phyloP scores from a whole-genome alignment of 495 filamentous ascomycete species.

The Trichocladium antarcticum region DNA sequence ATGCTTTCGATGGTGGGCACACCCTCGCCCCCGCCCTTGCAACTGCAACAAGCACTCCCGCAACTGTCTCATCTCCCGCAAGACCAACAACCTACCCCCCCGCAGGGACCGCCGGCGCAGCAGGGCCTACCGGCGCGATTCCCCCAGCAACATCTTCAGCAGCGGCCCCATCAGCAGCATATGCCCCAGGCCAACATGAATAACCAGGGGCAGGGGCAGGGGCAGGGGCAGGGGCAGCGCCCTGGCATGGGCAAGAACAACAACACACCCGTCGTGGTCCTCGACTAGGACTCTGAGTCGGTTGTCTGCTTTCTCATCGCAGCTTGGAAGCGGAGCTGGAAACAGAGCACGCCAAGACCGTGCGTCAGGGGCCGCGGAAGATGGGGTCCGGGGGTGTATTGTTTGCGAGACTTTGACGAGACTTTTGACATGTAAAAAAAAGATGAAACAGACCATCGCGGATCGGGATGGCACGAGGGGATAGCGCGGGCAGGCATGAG shows the following conservation, averaged over 20 bases:
- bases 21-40: constrained; percentile 6
- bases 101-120: background rate
- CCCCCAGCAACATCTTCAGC: background rate
- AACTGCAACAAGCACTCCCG: constrained; percentile 2
- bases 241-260: background rate
- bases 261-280: constrained; percentile 6
- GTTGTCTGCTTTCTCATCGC: background rate
- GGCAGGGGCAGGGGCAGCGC: constrained; percentile 3
- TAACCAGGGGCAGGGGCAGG: constrained; percentile 1
- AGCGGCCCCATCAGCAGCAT: constrained; percentile 20
- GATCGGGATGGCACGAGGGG: background rate
- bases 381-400: no score
- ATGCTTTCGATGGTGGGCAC: constrained; percentile 23
- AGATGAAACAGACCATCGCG: no score
- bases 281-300: background rate
- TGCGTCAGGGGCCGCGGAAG: no score
- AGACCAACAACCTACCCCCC: background rate
- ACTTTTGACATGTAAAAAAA: background rate
- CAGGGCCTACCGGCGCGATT: background rate
- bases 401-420: background rate
- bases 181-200: constrained; percentile 7
- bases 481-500: no score
- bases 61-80: constrained; percentile 5
- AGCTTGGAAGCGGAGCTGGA: background rate
- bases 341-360: no score